phyloP scores from a whole-genome alignment of 441 rosid genomes.

The Euphorbia schlechtendalii region DNA sequence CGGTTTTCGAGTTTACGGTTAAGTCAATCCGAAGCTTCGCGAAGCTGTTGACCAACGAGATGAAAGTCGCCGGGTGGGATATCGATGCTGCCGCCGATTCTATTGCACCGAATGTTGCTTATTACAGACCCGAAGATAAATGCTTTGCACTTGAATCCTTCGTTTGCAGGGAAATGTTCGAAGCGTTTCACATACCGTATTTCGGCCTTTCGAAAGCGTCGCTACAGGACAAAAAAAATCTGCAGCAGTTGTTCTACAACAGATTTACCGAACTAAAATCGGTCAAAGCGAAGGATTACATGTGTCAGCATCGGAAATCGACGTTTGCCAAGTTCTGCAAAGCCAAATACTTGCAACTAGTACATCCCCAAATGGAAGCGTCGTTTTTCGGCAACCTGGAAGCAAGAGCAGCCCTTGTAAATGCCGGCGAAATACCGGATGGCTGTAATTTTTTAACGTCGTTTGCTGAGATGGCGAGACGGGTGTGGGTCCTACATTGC shows the following conservation, averaged over 20 bases:
- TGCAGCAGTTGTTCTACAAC: conserved; percentile 37
- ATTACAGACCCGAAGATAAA: conserved; percentile 52
- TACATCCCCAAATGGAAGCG: conserved; percentile 70
- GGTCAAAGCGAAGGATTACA: conserved; percentile 34
- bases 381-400: conserved; percentile 54
- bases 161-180: conserved; percentile 64
- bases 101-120: conserved; percentile 39
- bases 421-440: conserved; percentile 51
- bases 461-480: conserved; percentile 70
- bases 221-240: conserved; percentile 21
- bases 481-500: conserved; percentile 81
- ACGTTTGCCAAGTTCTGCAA: conserved; percentile 52
- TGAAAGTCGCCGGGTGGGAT: conserved; percentile 68
- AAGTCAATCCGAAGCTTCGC: conserved; percentile 65
- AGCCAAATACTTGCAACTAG: conserved; percentile 53
- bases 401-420: conserved; percentile 35
- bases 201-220: conserved; percentile 36
- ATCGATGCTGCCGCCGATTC: conserved; percentile 52
- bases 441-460: conserved; percentile 32
- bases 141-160: conserved; percentile 70
- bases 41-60: conserved; percentile 46
- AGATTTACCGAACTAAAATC: conserved; percentile 59
- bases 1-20: conserved; percentile 43
- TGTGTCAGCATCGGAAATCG: conserved; percentile 46
- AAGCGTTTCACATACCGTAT: conserved; percentile 48